Evolutionary conservation across 1,139 yeast genomes (phyloP).

Genomic region (Candida neerlandica): DNA sequence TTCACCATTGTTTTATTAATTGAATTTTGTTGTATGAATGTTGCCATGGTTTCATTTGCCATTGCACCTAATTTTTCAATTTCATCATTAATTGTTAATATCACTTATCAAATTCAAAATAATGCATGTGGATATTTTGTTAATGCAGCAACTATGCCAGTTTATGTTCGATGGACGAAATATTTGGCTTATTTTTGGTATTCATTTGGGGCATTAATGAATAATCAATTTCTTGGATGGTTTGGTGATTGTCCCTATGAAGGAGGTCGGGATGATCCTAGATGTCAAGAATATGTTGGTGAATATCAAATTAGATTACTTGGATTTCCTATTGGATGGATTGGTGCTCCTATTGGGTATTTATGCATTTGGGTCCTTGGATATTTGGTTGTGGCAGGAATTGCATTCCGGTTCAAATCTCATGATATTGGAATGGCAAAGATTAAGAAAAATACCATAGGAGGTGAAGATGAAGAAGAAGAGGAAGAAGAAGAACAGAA

Average conservation of each 20-base stretch:
- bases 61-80: slow-evolving; percentile 64
- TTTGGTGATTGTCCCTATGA: slow-evolving; percentile 58
- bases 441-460: slow-evolving; percentile 37
- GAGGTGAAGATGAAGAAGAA: slow-evolving; percentile 30
- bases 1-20: slow-evolving; percentile 60
- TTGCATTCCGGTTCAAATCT: slow-evolving; percentile 47
- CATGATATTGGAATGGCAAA: slow-evolving; percentile 59
- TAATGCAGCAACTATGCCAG: slow-evolving; percentile 75
- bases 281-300: slow-evolving; percentile 53
- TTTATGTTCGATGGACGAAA: slow-evolving; percentile 82
- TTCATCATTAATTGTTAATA: slow-evolving; percentile 64
- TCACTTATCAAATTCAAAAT: slow-evolving; percentile 70
- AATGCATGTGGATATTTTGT: slow-evolving; percentile 84
- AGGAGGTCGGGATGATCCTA: slow-evolving; percentile 17
- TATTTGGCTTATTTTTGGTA: slow-evolving; percentile 79
- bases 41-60: slow-evolving; percentile 60
- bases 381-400: slow-evolving; percentile 50
- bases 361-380: slow-evolving; percentile 63
- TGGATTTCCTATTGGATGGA: slow-evolving; percentile 70
- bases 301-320: slow-evolving; percentile 52
- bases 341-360: slow-evolving; percentile 64
- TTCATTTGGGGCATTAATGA: slow-evolving; percentile 66
- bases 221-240: slow-evolving; percentile 67
- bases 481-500: slow-evolving; percentile 19
- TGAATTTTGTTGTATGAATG: slow-evolving; percentile 57